phyloP scores from a whole-genome alignment of 768 basidiomycete genomes.

The Rhodotorula graminis region DNA sequence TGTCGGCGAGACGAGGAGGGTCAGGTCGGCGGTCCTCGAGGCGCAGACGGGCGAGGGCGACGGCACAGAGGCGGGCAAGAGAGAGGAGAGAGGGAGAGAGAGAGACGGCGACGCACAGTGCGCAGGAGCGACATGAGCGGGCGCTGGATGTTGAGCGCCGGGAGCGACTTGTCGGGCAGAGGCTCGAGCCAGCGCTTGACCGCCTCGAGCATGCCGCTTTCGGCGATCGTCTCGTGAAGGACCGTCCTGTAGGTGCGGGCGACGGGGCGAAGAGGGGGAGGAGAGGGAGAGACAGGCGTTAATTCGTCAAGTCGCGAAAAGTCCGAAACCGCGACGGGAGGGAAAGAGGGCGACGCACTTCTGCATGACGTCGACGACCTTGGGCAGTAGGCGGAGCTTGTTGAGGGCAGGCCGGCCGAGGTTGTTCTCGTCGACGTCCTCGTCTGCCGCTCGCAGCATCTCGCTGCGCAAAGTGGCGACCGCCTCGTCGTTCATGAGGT shows the following conservation, averaged over 20 bases:
- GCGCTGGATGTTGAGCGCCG: slow-evolving; percentile 90
- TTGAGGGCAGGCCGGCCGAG: slow-evolving; percentile 74
- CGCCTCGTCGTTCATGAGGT: slow-evolving; percentile 82
- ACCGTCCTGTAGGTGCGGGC: slow-evolving; percentile 53
- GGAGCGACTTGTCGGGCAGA: slow-evolving; percentile 82
- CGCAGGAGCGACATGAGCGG: slow-evolving; percentile 77
- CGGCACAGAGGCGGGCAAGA: too few relatives aligned
- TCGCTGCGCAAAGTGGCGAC: slow-evolving; percentile 79
- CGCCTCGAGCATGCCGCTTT: slow-evolving; percentile 87
- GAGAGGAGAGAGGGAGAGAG: background rate
- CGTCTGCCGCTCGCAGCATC: slow-evolving; percentile 80
- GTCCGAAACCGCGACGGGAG: too few relatives aligned
- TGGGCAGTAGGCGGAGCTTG: slow-evolving; percentile 77
- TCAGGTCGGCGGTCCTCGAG: too few relatives aligned
- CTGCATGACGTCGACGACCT: slow-evolving; percentile 85
- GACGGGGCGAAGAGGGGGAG: too few relatives aligned
- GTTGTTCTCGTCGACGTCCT: slow-evolving; percentile 72
- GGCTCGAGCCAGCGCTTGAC: slow-evolving; percentile 91
- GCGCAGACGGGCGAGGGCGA: too few relatives aligned
- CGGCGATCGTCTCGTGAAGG: slow-evolving; percentile 83
- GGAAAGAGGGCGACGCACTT: slow-evolving; percentile 49
- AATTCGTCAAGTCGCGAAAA: too few relatives aligned
- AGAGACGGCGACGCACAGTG: slow-evolving; percentile 54
- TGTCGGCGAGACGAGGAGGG: too few relatives aligned
- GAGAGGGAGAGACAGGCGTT: too few relatives aligned